Evolutionary conservation across 169 alveolate species (phyloP).

Genomic region (Plasmodium inui): DNA sequence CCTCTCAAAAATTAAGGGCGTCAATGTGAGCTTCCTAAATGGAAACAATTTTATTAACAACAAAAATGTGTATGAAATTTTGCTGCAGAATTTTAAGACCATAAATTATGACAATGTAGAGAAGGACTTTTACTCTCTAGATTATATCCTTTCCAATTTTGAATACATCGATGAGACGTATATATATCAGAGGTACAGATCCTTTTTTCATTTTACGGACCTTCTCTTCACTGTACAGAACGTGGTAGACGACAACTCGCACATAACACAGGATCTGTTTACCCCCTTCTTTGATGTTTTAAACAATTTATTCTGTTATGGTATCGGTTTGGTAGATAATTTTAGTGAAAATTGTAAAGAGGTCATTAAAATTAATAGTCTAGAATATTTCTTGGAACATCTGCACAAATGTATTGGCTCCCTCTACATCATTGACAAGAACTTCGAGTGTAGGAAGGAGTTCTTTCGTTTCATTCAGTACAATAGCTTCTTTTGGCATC

Average conservation of each 20-base stretch:
- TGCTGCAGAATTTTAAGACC: conserved; percentile 19
- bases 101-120: conserved; percentile 12
- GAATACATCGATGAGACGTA: conserved; percentile 47
- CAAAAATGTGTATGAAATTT: conserved; percentile 39
- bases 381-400: conserved; percentile 16
- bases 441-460: conserved; percentile 23
- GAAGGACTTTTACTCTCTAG: conserved; percentile 25
- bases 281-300: conserved; percentile 40
- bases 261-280: conserved; percentile 34
- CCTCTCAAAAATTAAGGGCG: conserved; percentile 52
- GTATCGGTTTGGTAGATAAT: conserved; percentile 50
- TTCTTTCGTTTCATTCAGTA: conserved; percentile 52
- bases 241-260: conserved; percentile 10
- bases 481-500: conserved; percentile 43
- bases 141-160: conserved; percentile 35
- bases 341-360: conserved; percentile 12
- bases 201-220: conserved; percentile 52
- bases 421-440: conserved; percentile 28
- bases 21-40: conserved; percentile 34
- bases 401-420: conserved; percentile 45
- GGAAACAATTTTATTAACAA: conserved; percentile 31
- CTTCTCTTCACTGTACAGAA: conserved; percentile 29
- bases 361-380: conserved; percentile 15
- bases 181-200: conserved; percentile 26
- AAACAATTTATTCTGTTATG: conserved; percentile 60